Base-by-base conservation (phyloP, 495 filamentous ascomycete genomes). In the Halenospora varia region DNA sequence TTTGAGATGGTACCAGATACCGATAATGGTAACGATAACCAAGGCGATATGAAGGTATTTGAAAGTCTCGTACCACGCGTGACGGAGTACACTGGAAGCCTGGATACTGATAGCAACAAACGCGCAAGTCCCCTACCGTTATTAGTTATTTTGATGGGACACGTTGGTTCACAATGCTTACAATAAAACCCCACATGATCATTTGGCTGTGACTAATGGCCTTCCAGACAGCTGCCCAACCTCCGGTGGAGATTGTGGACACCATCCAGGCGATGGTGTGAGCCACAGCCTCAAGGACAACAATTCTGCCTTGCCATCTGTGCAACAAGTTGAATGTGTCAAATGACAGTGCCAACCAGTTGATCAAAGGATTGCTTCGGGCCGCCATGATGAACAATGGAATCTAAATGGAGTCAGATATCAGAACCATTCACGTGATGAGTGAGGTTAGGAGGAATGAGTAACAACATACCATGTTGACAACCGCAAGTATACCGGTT, bases 61-160 rank as follows among this genome's bases (percentile, higher is more conserved):
- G 75, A 96, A 96, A 0, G 79, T 85, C 69, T 96, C 91, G 68
- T 96, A 96, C 67, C 88, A 93, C n/a, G 90, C 89, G 70, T 96
- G 91, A 35, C 91, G 81, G 51, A 95, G 74, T 18, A 85, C 79
- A 11, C 89, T 92, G 10, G 82, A 78, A 2, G 91, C 87, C 66
- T 94, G 90, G 40, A 90, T 69, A 15, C 74, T 57, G 26, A 96
- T 83, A 46, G 78, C 75, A 25, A 85, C 66, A 68, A 93, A 82
- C 0, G 85, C 76, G 45, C 76, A 68, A 0, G 82, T 83, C 24
- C 71, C 72, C 82, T 85, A 61, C 24, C 48, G 17, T 35, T 26
- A 39, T 65, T 74, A 60, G 57, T 55, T 19, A 39, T 25, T 29
- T 45, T 20, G 11, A 45, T 45, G 42, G 8, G 4, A 45, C n/a